Evolutionary conservation across 495 filamentous ascomycete species (phyloP).

Genomic region (Aspergillus incahuasiensis): DNA sequence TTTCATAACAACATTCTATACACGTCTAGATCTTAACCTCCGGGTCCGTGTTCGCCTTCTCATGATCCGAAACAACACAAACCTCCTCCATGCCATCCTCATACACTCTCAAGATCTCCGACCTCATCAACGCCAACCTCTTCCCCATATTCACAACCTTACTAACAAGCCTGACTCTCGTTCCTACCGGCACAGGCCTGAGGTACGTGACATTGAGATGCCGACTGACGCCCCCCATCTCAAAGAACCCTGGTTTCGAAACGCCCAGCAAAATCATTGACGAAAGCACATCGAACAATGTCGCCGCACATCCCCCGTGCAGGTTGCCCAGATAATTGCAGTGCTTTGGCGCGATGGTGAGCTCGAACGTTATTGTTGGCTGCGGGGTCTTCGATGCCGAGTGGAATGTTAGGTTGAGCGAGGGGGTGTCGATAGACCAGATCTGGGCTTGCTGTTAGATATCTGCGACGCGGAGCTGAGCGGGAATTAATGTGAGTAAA

Average conservation of each 20-base stretch:
- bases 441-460: slow-evolving; percentile 17
- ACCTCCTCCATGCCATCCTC: slow-evolving; percentile 41
- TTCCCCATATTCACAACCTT: slow-evolving; percentile 61
- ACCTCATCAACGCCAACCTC: slow-evolving; percentile 43
- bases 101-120: slow-evolving; percentile 37
- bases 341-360: slow-evolving; percentile 49
- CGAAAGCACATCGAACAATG: slow-evolving; percentile 64
- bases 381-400: slow-evolving; percentile 32
- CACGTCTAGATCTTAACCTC: slow-evolving; percentile 27
- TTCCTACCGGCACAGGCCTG: slow-evolving; percentile 52
- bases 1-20: background rate
- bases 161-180: slow-evolving; percentile 49
- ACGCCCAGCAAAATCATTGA: slow-evolving; percentile 53
- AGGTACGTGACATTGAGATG: slow-evolving; percentile 66
- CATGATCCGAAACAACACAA: slow-evolving; percentile 62
- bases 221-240: slow-evolving; percentile 58
- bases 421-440: slow-evolving; percentile 33
- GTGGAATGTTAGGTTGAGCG: slow-evolving; percentile 38
- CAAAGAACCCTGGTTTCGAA: slow-evolving; percentile 57
- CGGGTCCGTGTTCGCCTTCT: slow-evolving; percentile 62
- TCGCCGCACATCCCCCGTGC: slow-evolving; percentile 66
- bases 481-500: background rate
- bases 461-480: background rate
- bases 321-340: slow-evolving; percentile 58
- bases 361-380: slow-evolving; percentile 30